Evolutionary conservation across 2,329 filamentous ascomycete species (phyloP), one percentile per base, ranked within the genome.

Genomic region (Trichoderma pleuroti): DNA sequence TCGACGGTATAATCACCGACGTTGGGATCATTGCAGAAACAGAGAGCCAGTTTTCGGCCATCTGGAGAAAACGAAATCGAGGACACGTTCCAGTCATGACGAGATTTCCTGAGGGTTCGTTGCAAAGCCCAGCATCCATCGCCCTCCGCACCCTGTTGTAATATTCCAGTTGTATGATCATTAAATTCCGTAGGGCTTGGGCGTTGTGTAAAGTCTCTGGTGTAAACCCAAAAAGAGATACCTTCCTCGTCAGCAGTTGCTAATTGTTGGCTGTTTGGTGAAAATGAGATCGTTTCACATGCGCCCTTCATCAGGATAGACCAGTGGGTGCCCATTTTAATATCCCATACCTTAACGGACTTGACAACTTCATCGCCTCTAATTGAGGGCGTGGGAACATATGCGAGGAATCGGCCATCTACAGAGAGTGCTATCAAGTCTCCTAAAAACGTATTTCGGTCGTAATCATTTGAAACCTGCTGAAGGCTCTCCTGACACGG

Each of bases 191-290:
- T 39, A 18, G 16, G 36, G 1, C 1, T 39, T 39, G 14, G 16
- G 0, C 1, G 0, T 18, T 18, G 36, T 7, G 14, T 39, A 3
- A 18, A 1, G 8, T 54, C 52, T 4, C 9, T n/a, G 3, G 16
- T 0, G 12, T 10, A 28, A 18, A 1, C 14, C 24, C 52, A 28
- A 5, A 28, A 28, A 2, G 52, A 28, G 52, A 56, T 56, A 6
- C 12, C 5, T 26, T 16, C 12, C 8, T 5, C 4, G 12, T 24
- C 4, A 4, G 8, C 52, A 56, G 1, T 16, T 28, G 16, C 52
- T 56, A 56, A 28, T 16, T 56, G 24, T 56, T 56, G 24, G 24
- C 8, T 18, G 52, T 56, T 2, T 28, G 52, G 52, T 56, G 24
- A 28, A 5, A 56, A 56, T 1, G 2, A 24, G 12, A 56, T 28